These are phyloP conservation scores for Citrus cavaleriei DNA, from an alignment of 345 rosid species.

Conservation along the genomic window DNA sequence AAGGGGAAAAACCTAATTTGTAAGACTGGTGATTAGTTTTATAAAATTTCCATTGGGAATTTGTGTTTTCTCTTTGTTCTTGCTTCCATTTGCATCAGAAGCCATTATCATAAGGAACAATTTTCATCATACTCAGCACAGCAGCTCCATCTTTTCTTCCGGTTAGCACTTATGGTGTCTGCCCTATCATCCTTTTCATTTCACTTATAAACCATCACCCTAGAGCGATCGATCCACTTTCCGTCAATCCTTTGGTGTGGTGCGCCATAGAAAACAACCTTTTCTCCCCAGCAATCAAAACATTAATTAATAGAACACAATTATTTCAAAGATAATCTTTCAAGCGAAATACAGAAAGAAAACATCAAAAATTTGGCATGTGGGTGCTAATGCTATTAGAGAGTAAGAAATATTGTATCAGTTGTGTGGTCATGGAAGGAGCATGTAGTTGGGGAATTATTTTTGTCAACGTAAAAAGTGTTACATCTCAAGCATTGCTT, in stretches of 20 bases:
- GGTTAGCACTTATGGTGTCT: constrained; percentile 41
- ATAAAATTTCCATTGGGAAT: no score
- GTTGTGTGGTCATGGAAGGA: constrained; percentile 59
- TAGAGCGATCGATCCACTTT: constrained; percentile 47
- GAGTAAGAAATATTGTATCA: constrained; percentile 20
- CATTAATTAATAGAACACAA: no score
- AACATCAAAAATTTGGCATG: no score
- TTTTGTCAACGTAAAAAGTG: constrained; percentile 32
- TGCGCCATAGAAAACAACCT: constrained; percentile 51
- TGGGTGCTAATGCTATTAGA: no score
- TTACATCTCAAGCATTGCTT: constrained; percentile 52
- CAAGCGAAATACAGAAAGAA: no score
- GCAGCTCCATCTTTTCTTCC: constrained; percentile 26
- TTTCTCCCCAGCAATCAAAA: constrained; percentile 37
- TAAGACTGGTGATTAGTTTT: no score
- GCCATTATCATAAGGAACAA: no score
- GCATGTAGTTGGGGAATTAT: constrained; percentile 59
- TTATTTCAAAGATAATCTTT: no score
- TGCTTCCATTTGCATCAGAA: no score
- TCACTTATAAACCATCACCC: constrained; percentile 59
- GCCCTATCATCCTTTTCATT: constrained; percentile 44
- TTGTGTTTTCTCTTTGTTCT: no score
- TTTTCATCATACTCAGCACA: no score
- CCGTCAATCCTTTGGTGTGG: constrained; percentile 68
- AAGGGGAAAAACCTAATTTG: no score